These are phyloP conservation scores for Botrytis byssoidea DNA, from an alignment of 2,329 filamentous ascomycete genomes.

Conservation along the genomic window DNA sequence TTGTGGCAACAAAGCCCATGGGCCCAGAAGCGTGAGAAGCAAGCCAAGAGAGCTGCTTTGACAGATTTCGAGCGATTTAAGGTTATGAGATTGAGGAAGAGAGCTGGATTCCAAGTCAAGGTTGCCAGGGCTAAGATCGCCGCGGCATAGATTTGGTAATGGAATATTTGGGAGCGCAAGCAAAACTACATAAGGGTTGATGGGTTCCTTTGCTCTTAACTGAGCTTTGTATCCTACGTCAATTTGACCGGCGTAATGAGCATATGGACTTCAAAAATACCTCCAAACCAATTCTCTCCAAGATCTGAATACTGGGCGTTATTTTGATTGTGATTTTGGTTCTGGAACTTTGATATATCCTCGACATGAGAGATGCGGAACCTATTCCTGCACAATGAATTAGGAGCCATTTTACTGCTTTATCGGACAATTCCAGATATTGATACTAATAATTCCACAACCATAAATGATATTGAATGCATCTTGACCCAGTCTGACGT, in stretches of 20 bases:
- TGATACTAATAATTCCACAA: conserved; percentile 13
- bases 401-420: conserved; percentile 1
- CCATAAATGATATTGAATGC: conserved; percentile 6
- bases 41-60: conserved; percentile 81
- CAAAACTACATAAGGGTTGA: conserved; percentile 52
- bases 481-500: conserved; percentile 13
- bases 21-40: conserved; percentile 89
- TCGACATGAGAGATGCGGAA: conserved; percentile 1
- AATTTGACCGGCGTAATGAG: conserved; percentile 62
- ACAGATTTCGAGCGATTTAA: conserved; percentile 99
- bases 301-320: conserved; percentile 12
- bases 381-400: not conserved
- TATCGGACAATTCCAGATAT: conserved; percentile 1
- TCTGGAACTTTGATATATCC: conserved; percentile 20
- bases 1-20: conserved; percentile 91
- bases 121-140: conserved; percentile 92
- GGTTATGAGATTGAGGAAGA: conserved; percentile 99
- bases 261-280: conserved; percentile 58
- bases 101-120: conserved; percentile 96
- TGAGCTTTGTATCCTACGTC: conserved; percentile 65
- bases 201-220: conserved; percentile 57
- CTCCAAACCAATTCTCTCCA: conserved; percentile 18
- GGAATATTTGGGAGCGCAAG: conserved; percentile 45
- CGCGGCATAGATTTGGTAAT: conserved; percentile 54
- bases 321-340: conserved; percentile 16